Evolutionary conservation across 1,284 basidiomycete species (phyloP).

Genomic region (Austroboletus niveus): DNA sequence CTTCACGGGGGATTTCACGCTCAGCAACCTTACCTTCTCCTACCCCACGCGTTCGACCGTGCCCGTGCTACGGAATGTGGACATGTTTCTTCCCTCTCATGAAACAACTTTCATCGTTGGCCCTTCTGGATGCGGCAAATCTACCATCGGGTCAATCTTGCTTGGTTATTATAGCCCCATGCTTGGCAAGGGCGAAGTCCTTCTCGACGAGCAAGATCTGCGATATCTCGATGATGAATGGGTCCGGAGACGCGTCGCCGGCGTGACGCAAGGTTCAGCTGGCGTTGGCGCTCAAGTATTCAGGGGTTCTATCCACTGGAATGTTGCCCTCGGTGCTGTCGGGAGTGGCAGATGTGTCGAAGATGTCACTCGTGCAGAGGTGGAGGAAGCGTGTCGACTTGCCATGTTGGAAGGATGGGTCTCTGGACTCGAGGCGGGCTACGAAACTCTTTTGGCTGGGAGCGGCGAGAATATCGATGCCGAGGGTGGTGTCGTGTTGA

Average conservation of each 20-base stretch:
- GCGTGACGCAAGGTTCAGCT: slow-evolving; percentile 69
- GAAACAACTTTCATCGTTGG: slow-evolving; percentile 84
- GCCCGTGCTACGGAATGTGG: slow-evolving; percentile 49
- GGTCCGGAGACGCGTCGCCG: slow-evolving; percentile 71
- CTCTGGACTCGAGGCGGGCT: slow-evolving; percentile 78
- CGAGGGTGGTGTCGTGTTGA: slow-evolving; percentile 69
- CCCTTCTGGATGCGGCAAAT: slow-evolving; percentile 79
- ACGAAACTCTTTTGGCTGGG: slow-evolving; percentile 70
- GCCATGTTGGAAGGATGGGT: slow-evolving; percentile 91
- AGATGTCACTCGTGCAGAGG: slow-evolving; percentile 64
- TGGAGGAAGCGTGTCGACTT: slow-evolving; percentile 79
- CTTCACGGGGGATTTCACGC: slow-evolving; percentile 75
- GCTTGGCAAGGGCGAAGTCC: slow-evolving; percentile 53
- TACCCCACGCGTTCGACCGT: slow-evolving; percentile 69
- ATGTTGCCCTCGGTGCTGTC: slow-evolving; percentile 78
- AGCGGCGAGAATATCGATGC: slow-evolving; percentile 43
- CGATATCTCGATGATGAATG: slow-evolving; percentile 75
- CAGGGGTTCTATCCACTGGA: slow-evolving; percentile 74
- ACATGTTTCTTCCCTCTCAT: slow-evolving; percentile 62
- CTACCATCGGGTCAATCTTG: slow-evolving; percentile 75
- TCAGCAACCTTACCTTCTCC: slow-evolving; percentile 77
- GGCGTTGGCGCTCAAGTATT: slow-evolving; percentile 31
- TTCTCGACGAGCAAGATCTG: slow-evolving; percentile 82
- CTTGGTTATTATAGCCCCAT: slow-evolving; percentile 74
- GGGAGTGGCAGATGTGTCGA: slow-evolving; percentile 39